Conservation (phyloP, 768 basidiomycete species). For the Rubroboletus satanas region DNA sequence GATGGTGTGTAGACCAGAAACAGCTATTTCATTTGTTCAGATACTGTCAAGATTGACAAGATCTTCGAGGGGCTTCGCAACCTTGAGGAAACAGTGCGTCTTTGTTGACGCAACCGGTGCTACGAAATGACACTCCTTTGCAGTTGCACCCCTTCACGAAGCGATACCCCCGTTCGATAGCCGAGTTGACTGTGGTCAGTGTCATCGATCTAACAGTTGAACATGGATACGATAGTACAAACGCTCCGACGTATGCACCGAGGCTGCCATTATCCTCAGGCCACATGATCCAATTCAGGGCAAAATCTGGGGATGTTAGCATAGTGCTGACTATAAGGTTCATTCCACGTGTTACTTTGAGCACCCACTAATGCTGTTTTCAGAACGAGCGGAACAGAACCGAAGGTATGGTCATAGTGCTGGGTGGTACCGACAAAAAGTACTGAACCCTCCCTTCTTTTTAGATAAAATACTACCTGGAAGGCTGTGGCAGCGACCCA, state of each 20-base stretch:
- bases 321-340: slow-evolving; percentile 72
- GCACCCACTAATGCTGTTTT: not conserved
- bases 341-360: slow-evolving; percentile 10
- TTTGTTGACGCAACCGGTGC: not conserved
- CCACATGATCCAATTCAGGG: slow-evolving; percentile 83
- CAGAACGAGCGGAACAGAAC: slow-evolving; percentile 88
- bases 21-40: slow-evolving; percentile 75
- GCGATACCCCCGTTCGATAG: slow-evolving; percentile 62
- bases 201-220: slow-evolving; percentile 68
- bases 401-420: slow-evolving; percentile 55
- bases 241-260: slow-evolving; percentile 62
- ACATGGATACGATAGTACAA: slow-evolving; percentile 68
- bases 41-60: slow-evolving; percentile 57
- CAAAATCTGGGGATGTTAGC: slow-evolving; percentile 39
- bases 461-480: slow-evolving; percentile 85
- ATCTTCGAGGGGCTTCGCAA: slow-evolving; percentile 69
- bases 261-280: slow-evolving; percentile 68
- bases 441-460: not conserved
- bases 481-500: slow-evolving; percentile 62
- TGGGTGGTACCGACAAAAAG: not conserved
- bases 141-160: slow-evolving; percentile 19
- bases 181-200: slow-evolving; percentile 53
- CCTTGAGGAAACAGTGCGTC: slow-evolving; percentile 41
- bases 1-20: slow-evolving; percentile 60
- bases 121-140: not conserved